phyloP scores from a whole-genome alignment of 1,284 basidiomycete genomes.

The Cryptococcus sp. region DNA sequence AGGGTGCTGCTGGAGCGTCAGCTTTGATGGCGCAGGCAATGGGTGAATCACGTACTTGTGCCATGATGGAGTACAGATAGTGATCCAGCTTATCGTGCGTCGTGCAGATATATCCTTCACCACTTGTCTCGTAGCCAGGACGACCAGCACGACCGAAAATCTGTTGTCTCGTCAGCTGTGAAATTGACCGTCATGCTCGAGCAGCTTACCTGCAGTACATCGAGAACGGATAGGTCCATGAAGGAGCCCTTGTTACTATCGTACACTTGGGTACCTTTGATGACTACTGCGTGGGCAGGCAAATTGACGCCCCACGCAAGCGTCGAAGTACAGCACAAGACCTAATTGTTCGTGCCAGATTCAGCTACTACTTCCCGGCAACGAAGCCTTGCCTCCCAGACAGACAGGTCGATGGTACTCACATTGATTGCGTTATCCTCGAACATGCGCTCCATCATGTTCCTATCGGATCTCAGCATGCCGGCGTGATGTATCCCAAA shows the following conservation, averaged over 20 bases:
- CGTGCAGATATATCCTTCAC: slow-evolving; percentile 96
- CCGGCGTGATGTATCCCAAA: slow-evolving; percentile 99
- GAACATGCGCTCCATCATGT: slow-evolving; percentile 95
- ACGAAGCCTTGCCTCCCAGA: neutral
- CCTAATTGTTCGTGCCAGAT: slow-evolving; percentile 57
- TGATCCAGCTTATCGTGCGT: slow-evolving; percentile 89
- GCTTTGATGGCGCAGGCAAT: slow-evolving; percentile 7
- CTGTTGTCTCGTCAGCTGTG: slow-evolving; percentile 29
- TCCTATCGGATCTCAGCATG: slow-evolving; percentile 92
- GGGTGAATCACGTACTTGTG: slow-evolving; percentile 63
- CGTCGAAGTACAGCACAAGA: slow-evolving; percentile 96
- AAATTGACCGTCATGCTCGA: neutral
- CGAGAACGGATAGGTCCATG: slow-evolving; percentile 89
- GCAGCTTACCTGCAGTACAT: slow-evolving; percentile 75
- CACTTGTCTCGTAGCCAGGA: slow-evolving; percentile 91
- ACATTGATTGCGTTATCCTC: slow-evolving; percentile 89
- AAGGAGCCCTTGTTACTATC: slow-evolving; percentile 86
- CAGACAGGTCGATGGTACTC: slow-evolving; percentile 3
- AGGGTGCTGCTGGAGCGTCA: slow-evolving; percentile 65
- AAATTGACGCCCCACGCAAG: slow-evolving; percentile 99
- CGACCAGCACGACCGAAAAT: slow-evolving; percentile 97
- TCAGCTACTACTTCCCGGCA: neutral
- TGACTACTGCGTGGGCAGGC: slow-evolving; percentile 95
- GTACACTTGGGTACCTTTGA: slow-evolving; percentile 98
- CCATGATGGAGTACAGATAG: slow-evolving; percentile 85